phyloP scores from a whole-genome alignment of 129 eudicot genomes.

The Rutidosis leptorrhynchoides region DNA sequence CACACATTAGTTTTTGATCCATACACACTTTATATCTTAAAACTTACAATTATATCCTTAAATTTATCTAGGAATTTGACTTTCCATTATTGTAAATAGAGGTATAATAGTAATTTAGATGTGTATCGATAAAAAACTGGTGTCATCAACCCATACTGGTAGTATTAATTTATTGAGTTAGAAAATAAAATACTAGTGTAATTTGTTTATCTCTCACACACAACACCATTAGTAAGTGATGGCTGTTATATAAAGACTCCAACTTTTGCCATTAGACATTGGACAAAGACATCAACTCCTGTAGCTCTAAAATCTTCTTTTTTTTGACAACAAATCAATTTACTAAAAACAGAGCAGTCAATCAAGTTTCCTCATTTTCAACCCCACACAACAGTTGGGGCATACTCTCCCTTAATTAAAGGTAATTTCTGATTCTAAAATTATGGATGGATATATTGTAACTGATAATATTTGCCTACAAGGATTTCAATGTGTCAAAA shows the following conservation, averaged over 20 bases:
- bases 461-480: background rate
- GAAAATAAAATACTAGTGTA: too few relatives aligned
- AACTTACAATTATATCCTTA: too few relatives aligned
- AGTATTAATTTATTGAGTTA: too few relatives aligned
- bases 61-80: too few relatives aligned
- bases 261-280: constrained; percentile 35
- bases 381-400: constrained; percentile 13
- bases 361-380: background rate
- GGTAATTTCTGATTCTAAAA: constrained; percentile 23
- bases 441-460: background rate
- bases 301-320: constrained; percentile 6
- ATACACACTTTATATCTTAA: too few relatives aligned
- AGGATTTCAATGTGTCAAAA: constrained; percentile 19
- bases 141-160: too few relatives aligned
- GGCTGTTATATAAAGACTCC: constrained; percentile 34
- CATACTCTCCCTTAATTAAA: background rate
- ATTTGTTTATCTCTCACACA: constrained; percentile 35
- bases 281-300: constrained; percentile 28
- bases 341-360: constrained; percentile 23
- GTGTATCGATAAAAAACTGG: too few relatives aligned
- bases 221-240: constrained; percentile 32
- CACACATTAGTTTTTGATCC: too few relatives aligned
- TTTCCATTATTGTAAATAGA: too few relatives aligned
- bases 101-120: too few relatives aligned
- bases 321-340: constrained; percentile 18